Evolutionary conservation across 768 basidiomycete species (phyloP).

Genomic region (Postia placenta): DNA sequence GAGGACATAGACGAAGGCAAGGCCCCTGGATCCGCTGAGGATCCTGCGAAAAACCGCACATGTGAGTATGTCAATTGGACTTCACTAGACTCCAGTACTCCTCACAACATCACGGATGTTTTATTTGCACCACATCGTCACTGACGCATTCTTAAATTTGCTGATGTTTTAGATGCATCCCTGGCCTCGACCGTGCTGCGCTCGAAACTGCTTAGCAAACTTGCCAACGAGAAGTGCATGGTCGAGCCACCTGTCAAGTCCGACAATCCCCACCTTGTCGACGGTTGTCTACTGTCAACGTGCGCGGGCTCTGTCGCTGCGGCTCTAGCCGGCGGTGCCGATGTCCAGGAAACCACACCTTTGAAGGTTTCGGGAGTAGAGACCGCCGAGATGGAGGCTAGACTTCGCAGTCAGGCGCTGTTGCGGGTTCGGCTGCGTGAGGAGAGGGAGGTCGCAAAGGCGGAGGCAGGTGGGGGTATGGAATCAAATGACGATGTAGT

Average conservation of each 20-base stretch:
- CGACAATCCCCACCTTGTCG: neutral
- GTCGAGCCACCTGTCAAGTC: neutral
- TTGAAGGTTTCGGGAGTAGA: conserved; percentile 2
- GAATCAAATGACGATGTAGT: neutral
- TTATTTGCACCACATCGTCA: too few species aligned
- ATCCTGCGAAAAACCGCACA: too few species aligned
- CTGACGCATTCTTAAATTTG: too few species aligned
- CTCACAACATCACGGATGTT: too few species aligned
- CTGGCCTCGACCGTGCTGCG: conserved; percentile 17
- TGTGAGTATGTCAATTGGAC: too few species aligned
- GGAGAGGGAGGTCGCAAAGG: conserved; percentile 27
- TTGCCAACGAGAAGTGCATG: conserved; percentile 37
- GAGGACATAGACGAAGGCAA: too few species aligned
- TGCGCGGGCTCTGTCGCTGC: conserved; percentile 8
- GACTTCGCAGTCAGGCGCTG: conserved; percentile 42
- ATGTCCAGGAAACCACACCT: conserved; percentile 4
- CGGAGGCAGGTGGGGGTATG: neutral
- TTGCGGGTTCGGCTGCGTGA: conserved; percentile 42
- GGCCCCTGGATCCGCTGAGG: too few species aligned
- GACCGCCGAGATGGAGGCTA: conserved; percentile 31
- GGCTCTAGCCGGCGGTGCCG: conserved; percentile 3
- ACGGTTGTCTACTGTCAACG: too few species aligned
- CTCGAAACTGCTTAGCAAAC: conserved; percentile 33
- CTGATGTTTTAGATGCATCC: too few species aligned
- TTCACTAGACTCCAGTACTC: too few species aligned